Evolutionary conservation across 2,329 filamentous ascomycete genomes (phyloP), one percentile per base, ranked within the genome.

Genomic region (Fusarium humuli): DNA sequence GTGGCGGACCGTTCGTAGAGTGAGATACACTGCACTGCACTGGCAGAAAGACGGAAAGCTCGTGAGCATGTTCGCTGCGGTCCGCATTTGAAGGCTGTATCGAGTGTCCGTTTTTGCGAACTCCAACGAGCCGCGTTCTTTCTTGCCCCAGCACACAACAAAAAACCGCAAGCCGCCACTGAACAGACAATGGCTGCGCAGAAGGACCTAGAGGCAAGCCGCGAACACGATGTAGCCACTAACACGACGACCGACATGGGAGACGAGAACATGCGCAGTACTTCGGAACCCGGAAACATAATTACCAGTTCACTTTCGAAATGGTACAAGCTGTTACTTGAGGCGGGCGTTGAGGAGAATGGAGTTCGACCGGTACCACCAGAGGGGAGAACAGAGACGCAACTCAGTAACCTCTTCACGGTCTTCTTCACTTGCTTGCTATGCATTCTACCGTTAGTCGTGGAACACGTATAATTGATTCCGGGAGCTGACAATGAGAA

Each of bases 361-460:
- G 88, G 88, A 6, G 83, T 88, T 71, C 83, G 82, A 60, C 88
- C 88, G 1, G 85, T 90, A 23, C 85, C 87, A 2, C 65, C 83
- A 23, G 83, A 87, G 57, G 79, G 86, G 65, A 81, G 88, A 44
- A 88, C 83, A 2, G 82, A 86, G 65, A 87, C 80, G 11, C 80
- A 82, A 37, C 86, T 86, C 69, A 81, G 81, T 76, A 86, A 87
- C 65, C 80, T 90, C 47, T 90, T 90, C 73, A 88, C 87, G 6
- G 80, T 90, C 25, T 89, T 88, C 81, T 88, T 89, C 73, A 87
- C 85, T 22, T 83, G 87, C 63, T 83, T 87, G 59, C 80, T 86
- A 45, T 88, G 86, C 72, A 81, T 88, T 10, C 74, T 90, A 32
- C 87, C 88, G 87, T 89, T 75, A 77, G 86, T 81, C 12, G 30